Evolutionary conservation across 768 basidiomycete genomes (phyloP), one percentile per base, ranked within the genome.

Genomic region (Clitopilus hobsonii): DNA sequence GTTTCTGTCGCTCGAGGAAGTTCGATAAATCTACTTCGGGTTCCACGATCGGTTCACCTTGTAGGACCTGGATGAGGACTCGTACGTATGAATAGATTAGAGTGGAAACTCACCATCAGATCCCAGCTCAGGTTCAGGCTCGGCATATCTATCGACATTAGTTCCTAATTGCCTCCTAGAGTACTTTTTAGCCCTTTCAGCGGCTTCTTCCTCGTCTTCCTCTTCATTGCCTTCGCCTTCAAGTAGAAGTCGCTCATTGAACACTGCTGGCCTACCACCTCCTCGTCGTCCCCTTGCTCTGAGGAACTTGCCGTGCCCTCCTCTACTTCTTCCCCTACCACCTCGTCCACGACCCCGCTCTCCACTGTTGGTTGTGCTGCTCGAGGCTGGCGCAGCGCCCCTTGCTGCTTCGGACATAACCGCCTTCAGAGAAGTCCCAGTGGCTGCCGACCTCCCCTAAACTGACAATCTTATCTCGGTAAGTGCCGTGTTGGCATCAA

Each of bases 121-220:
- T 62, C 80, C 84, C 23, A 89, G 70, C 60, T 87, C 83, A 2
- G 83, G 83, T 55, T 83, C 86, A 18, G 80, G 79, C 68, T 91
- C 89, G 14, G 63, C 76, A 63, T 92, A 92, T 51, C 89, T 76
- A 74, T 91, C 88, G 0, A 75, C 84, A 63, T 93, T 92, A 3
- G 85, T 78, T 3, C 76, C 83, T 14, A 93, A 71, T 49, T 82
- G 71, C 30, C 90, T 75, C 54, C 75, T 74, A 23, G 81, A 66
- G 54, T 79, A 91, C 63, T 80, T 86, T 29, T 63, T 66, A 14
- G 70, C 71, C 8, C 70, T 58, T 62, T 83, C 85, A 28, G 73
- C 70, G 0, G 74, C 76, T 26, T 73, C 76, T 58, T 84, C 85
- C 28, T 78, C 74, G 41, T 74, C 72, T 22, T 76, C 73, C 26